phyloP scores from a whole-genome alignment of 495 filamentous ascomycete species.

The Xanthoparmelia taractica region DNA sequence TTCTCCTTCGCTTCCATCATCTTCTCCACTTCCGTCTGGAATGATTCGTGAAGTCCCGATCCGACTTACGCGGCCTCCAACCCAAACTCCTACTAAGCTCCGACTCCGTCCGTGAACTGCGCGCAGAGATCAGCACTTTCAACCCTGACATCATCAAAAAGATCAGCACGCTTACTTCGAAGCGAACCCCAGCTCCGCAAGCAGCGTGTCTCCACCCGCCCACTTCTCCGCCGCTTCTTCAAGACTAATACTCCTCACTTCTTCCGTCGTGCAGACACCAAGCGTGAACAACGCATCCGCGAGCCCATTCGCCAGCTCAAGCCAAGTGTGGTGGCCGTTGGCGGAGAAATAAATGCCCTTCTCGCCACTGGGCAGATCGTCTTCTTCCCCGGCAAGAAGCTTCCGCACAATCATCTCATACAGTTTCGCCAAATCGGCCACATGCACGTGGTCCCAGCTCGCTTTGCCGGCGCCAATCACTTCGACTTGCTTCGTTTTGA shows the following conservation, averaged over 20 bases:
- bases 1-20: not conserved
- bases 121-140: not conserved
- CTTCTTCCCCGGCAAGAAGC: conserved; percentile 22
- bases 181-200: conserved; percentile 35
- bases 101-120: conserved; percentile 27
- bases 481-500: conserved; percentile 27
- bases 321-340: conserved; percentile 37
- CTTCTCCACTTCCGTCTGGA: conserved; percentile 1
- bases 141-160: too few species aligned
- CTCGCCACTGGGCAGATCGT: conserved; percentile 36
- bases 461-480: conserved; percentile 37
- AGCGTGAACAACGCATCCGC: conserved; percentile 32
- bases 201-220: conserved; percentile 23
- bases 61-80: conserved; percentile 32
- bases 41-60: conserved; percentile 12
- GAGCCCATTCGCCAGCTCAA: conserved; percentile 32
- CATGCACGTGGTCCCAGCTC: conserved; percentile 43
- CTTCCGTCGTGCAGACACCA: conserved; percentile 28
- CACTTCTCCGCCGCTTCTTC: conserved; percentile 32
- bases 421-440: conserved; percentile 39
- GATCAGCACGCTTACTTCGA: conserved; percentile 26
- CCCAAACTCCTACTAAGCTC: conserved; percentile 31
- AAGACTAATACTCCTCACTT: conserved; percentile 31
- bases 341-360: conserved; percentile 41
- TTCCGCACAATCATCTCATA: conserved; percentile 29